Percentiles rank a stretch among this genome's conserved stretches.
These are phyloP conservation scores for Cutaneotrichosporon spelunceum DNA, from an alignment of 1,284 basidiomycete species.

Conservation along the genomic window DNA sequence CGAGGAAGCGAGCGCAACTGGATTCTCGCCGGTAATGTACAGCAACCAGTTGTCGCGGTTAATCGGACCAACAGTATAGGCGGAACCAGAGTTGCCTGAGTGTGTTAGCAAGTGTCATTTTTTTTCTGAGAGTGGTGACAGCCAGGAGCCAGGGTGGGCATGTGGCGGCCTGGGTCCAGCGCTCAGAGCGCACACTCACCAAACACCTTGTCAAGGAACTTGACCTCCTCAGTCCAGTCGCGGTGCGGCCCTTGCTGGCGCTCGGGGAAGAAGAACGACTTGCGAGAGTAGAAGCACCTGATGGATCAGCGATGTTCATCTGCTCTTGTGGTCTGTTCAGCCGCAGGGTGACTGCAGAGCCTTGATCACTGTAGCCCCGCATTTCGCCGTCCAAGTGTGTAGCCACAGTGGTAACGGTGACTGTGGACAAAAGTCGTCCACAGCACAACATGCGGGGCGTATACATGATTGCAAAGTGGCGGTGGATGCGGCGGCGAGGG, in stretches of 20 bases:
- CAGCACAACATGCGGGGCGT: neutral
- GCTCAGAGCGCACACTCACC: conserved; percentile 44
- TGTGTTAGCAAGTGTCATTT: neutral
- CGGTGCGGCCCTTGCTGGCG: conserved; percentile 88
- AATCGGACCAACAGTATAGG: conserved; percentile 96
- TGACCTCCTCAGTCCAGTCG: conserved; percentile 91
- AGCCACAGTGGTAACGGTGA: neutral
- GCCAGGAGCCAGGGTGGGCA: neutral
- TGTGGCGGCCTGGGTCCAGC: neutral
- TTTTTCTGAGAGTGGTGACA: neutral
- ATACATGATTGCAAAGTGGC: neutral
- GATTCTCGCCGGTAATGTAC: conserved; percentile 72
- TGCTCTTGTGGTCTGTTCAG: neutral
- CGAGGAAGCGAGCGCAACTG: conserved; percentile 3
- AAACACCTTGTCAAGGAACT: conserved; percentile 75
- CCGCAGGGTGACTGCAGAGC: neutral
- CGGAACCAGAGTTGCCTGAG: conserved; percentile 65
- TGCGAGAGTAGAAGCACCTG: conserved; percentile 88
- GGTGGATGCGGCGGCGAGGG: neutral
- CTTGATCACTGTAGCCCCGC: neutral
- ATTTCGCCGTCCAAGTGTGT: neutral
- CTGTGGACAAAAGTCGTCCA: neutral
- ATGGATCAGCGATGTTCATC: conserved; percentile 1
- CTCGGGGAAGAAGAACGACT: conserved; percentile 99
- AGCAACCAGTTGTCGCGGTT: conserved; percentile 99